Evolutionary conservation across 331 rosid species (phyloP).

Genomic region (Rhamnella rubrinervis): DNA sequence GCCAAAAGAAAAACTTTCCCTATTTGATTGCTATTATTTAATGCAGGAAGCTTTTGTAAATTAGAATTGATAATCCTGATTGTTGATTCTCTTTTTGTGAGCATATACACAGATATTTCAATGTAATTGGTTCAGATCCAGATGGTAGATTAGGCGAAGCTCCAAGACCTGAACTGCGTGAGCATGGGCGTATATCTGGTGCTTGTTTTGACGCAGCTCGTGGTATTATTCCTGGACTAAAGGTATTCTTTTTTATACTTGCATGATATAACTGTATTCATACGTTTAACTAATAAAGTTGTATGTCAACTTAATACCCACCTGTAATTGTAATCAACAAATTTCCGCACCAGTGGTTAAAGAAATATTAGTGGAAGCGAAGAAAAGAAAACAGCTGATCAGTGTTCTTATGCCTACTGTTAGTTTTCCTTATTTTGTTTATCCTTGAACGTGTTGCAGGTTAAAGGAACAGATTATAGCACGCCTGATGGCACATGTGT

Average conservation of each 20-base stretch:
- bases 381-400: not conserved
- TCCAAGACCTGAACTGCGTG: slow-evolving; percentile 96
- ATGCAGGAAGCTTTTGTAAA: not conserved
- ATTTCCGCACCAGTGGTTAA: too few relatives aligned
- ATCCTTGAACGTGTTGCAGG: slow-evolving; percentile 49
- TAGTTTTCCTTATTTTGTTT: slow-evolving; percentile 1
- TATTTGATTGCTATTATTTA: not conserved
- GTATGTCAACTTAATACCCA: too few relatives aligned
- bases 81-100: slow-evolving; percentile 6
- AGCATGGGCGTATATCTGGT: slow-evolving; percentile 94
- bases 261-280: not conserved
- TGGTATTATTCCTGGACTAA: slow-evolving; percentile 65
- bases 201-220: slow-evolving; percentile 99
- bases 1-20: not conserved
- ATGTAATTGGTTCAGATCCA: slow-evolving; percentile 97
- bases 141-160: slow-evolving; percentile 97
- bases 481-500: slow-evolving; percentile 89
- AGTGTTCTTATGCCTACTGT: not conserved
- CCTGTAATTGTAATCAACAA: too few relatives aligned
- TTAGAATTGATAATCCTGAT: slow-evolving; percentile 4
- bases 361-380: too few relatives aligned
- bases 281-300: not conserved
- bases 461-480: slow-evolving; percentile 77
- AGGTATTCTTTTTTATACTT: slow-evolving; percentile 40
- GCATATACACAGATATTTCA: slow-evolving; percentile 66